Evolutionary conservation across 768 basidiomycete species (phyloP), one percentile per base, ranked within the genome.

Genomic region (Mycena rebaudengoi): DNA sequence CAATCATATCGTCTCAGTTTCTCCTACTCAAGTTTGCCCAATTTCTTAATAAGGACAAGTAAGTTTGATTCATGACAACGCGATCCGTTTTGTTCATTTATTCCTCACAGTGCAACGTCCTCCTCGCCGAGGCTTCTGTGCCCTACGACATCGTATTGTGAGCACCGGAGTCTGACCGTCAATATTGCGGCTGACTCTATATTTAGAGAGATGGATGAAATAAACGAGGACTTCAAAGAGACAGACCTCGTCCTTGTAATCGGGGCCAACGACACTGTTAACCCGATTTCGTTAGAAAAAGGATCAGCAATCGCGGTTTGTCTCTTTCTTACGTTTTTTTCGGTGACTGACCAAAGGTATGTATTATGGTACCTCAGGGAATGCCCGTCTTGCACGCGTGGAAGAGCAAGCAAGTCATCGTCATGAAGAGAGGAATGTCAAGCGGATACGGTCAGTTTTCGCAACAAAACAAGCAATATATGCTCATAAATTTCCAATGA

Each of bases 311-410:
- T 96, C 65, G 94, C 94, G 26, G 84, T 85, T 70, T 69, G 79
- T 57, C 40, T 23, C 32, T 14, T 11, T 32, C n/a, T n/a, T n/a
- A n/a, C n/a, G n/a, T n/a, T 39, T 23, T n/a, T 35, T 58, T n/a
- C 21, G 33, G 12, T 14, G 35, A 33, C 50, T 39, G n/a, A n/a
- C n/a, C n/a, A n/a, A 25, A 18, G 16, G 26, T 10, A 37, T 23
- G 32, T 44, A 21, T 44, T 21, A 4, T 37, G 5, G 30, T 35
- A 18, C 33, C 21, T 21, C 57, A 85, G 84, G 94, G 94, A 28
- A 96, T 96, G 94, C 93, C 94, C 16, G 94, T 96, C 20, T 81
- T 96, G 55, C 91, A 95, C 65, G 94, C 91, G 7, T 96, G 94
- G 94, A 94, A 95, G 86, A 92, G 91, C 76, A 95, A 95, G 74